Evolutionary conservation across 305 asterid genomes (phyloP), one percentile per base, ranked within the genome.

Genomic region (Caryopteris hybrid): DNA sequence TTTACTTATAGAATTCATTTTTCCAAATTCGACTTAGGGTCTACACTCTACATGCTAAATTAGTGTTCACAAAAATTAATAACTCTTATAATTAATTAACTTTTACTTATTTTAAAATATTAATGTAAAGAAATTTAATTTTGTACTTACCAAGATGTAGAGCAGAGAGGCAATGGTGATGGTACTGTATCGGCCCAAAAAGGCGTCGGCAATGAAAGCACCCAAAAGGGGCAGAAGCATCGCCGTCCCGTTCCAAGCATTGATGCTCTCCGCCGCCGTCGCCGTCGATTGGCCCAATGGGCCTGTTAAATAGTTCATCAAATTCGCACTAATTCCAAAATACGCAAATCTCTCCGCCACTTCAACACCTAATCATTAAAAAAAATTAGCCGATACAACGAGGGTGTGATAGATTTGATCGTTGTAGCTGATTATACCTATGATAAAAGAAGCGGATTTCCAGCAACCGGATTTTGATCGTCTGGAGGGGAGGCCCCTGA

Each of bases 391-490:
- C n/a, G n/a, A n/a, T n/a, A n/a, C n/a, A n/a, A n/a, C n/a, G n/a
- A n/a, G n/a, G n/a, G n/a, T n/a, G n/a, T n/a, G n/a, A n/a, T n/a
- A n/a, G n/a, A n/a, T n/a, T n/a, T n/a, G n/a, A n/a, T n/a, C n/a
- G n/a, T n/a, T n/a, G n/a, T n/a, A n/a, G n/a, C n/a, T 9, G 23
- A 42, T 41, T 55, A 23, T 39, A 73, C 81, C 78, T 18, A 72
- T 14, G 46, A 76, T 50, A 77, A 69, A 73, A 4, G 51, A 59
- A 57, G 79, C 76, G n/a, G 81, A 73, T 31, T 52, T 74, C 84
- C 84, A 73, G 64, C 66, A 34, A 8, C 84, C 81, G 64, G 85
- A 73, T 33, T 68, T 76, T 6, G 85, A 74, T 3, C 79, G 77
- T 53, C 43, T 10, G 45, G 80, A 50, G 3, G 79, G 68, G 29